Evolutionary conservation across 1,284 basidiomycete species (phyloP).

Genomic region (Ustilago tritici): DNA sequence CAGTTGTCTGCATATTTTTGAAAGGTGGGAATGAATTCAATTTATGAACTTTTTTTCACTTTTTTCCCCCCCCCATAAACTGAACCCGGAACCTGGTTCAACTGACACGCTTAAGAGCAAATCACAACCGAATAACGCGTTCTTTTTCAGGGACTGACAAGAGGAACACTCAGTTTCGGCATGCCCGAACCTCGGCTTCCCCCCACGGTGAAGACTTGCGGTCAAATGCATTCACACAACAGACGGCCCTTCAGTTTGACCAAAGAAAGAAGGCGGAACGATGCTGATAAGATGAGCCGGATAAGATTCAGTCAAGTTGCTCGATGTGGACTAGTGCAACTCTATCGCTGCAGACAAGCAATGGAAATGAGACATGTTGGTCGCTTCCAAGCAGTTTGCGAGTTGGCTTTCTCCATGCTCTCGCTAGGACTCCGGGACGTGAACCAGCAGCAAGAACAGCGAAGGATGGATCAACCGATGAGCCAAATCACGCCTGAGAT

Average conservation of each 20-base stretch:
- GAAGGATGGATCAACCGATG: neutral
- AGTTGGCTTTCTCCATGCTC: neutral
- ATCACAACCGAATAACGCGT: conserved; percentile 6
- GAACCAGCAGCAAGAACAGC: neutral
- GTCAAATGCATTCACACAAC: too few relatives aligned
- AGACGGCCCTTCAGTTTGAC: neutral
- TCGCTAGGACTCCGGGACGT: neutral
- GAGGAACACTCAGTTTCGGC: conserved; percentile 1
- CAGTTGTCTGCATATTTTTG: neutral
- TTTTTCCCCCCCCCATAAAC: neutral
- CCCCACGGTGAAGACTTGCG: neutral
- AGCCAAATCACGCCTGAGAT: too few relatives aligned
- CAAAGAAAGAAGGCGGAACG: neutral
- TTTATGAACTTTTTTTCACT: neutral
- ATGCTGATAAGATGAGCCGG: neutral
- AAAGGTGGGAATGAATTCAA: neutral
- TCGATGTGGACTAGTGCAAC: conserved; percentile 2
- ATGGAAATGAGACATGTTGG: neutral
- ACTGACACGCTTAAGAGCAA: conserved; percentile 1
- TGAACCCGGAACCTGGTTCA: conserved; percentile 3
- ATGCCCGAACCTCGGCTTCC: conserved; percentile 5
- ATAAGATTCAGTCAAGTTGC: neutral
- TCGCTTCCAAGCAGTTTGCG: neutral
- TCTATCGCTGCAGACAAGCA: neutral
- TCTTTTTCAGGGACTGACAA: conserved; percentile 10